phyloP scores from a whole-genome alignment of 345 rosid genomes.

The Acer yangbiense region DNA sequence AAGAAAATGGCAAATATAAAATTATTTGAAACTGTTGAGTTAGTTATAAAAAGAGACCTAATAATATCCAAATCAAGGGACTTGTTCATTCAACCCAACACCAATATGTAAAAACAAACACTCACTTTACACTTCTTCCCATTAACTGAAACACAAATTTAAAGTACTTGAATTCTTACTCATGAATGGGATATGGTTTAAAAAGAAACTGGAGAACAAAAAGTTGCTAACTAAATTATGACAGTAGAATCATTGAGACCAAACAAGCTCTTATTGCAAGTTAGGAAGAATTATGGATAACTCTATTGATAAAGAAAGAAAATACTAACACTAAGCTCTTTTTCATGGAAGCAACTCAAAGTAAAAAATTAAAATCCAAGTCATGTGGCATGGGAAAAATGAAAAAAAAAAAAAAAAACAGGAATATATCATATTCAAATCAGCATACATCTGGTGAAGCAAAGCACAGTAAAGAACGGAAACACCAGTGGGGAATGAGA shows the following conservation, averaged over 20 bases:
- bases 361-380: neutral
- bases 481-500: neutral
- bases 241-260: neutral
- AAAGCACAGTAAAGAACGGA: neutral
- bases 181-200: neutral
- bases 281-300: neutral
- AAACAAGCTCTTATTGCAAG: neutral
- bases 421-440: neutral
- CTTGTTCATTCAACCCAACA: neutral
- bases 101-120: neutral
- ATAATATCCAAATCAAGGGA: constrained; percentile 4
- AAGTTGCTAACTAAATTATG: neutral
- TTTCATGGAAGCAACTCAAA: neutral
- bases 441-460: neutral
- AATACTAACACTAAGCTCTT: neutral
- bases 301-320: neutral
- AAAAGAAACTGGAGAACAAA: neutral
- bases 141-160: neutral
- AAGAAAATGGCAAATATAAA: neutral
- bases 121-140: neutral
- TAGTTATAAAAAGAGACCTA: neutral
- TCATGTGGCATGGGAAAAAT: neutral
- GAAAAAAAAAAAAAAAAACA: neutral
- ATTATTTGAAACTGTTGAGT: neutral
- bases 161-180: neutral